phyloP scores from a whole-genome alignment of 768 basidiomycete genomes.

The Auricularia auricula-judae region DNA sequence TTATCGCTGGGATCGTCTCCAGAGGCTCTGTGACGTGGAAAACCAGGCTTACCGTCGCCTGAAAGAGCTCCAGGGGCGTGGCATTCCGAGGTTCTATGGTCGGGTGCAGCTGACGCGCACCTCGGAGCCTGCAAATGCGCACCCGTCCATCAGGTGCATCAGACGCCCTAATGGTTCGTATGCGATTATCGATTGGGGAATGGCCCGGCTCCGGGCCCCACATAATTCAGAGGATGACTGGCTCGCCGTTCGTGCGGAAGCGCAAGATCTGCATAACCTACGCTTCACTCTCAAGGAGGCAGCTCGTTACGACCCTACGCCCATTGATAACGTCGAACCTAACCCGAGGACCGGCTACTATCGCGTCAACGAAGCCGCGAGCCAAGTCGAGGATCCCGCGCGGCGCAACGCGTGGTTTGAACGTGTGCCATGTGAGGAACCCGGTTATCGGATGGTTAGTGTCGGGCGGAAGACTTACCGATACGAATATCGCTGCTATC shows the following conservation, averaged over 20 bases:
- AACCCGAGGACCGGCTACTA: background rate
- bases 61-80: background rate
- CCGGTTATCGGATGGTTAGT: background rate
- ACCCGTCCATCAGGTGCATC: background rate
- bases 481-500: background rate
- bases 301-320: background rate
- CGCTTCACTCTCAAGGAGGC: background rate
- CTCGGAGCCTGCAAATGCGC: background rate
- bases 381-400: background rate
- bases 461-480: background rate
- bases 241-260: background rate
- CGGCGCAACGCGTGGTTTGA: background rate
- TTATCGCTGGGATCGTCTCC: background rate
- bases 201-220: background rate
- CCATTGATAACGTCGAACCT: background rate
- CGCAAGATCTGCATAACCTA: background rate
- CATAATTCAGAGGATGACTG: background rate
- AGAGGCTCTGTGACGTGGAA: background rate
- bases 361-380: background rate
- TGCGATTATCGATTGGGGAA: background rate
- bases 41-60: background rate
- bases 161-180: background rate
- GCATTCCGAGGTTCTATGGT: background rate
- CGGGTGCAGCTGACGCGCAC: background rate
- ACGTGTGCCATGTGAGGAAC: background rate